A percentile compares a stretch with the other conserved stretches of the same genome.
Evolutionary conservation across 768 basidiomycete species (phyloP).

Genomic region (Naematelia encephala): DNA sequence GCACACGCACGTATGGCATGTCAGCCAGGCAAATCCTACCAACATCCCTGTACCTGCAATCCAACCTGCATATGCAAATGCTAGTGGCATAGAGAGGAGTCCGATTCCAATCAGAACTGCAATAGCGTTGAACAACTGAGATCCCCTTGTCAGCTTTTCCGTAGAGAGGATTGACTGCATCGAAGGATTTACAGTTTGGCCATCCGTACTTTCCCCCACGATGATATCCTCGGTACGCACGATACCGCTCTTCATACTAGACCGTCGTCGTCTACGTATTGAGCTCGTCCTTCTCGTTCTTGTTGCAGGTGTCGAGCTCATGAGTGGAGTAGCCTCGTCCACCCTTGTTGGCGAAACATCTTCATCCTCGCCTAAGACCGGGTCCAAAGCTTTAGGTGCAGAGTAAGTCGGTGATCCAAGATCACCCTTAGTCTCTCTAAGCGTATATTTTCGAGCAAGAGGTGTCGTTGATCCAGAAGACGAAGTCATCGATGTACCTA

Average conservation of each 20-base stretch:
- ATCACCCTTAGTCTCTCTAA: background rate
- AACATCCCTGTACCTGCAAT: slow-evolving; percentile 69
- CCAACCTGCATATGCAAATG: slow-evolving; percentile 92
- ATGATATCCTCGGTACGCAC: slow-evolving; percentile 2
- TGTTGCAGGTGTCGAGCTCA: background rate
- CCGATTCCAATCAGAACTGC: slow-evolving; percentile 84
- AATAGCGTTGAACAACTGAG: slow-evolving; percentile 80
- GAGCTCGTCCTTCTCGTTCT: slow-evolving; percentile 3
- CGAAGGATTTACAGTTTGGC: slow-evolving; percentile 47
- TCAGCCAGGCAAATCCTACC: slow-evolving; percentile 69
- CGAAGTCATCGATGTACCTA: background rate
- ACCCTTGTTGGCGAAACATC: background rate
- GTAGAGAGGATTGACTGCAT: background rate
- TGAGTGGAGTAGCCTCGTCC: slow-evolving; percentile 2
- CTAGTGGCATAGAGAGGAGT: slow-evolving; percentile 82
- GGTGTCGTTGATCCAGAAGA: background rate
- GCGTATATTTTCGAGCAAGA: background rate
- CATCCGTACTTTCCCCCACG: slow-evolving; percentile 42
- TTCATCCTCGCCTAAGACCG: background rate
- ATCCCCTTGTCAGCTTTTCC: background rate
- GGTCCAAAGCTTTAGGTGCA: background rate
- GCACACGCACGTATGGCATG: slow-evolving; percentile 90
- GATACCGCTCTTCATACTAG: slow-evolving; percentile 6
- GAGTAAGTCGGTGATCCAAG: background rate
- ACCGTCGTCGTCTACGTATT: slow-evolving; percentile 4